Evolutionary conservation across 2,329 filamentous ascomycete species (phyloP), one percentile per base, ranked within the genome.

Genomic region (Cladosporium sphaerospermum): DNA sequence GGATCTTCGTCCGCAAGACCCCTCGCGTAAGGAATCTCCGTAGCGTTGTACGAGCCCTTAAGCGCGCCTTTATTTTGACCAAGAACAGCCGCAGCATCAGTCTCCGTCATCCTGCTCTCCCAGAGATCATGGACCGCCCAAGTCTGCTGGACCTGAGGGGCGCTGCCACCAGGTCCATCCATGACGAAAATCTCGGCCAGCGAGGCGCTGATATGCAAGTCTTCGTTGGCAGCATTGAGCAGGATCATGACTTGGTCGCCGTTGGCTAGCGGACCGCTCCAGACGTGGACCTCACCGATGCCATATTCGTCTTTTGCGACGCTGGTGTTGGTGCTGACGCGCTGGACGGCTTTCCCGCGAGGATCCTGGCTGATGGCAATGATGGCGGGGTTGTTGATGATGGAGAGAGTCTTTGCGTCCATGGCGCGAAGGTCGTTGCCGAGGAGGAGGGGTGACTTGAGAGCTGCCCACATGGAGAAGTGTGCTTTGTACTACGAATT

Each of bases 51-150:
- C 13, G 14, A 33, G 0, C 31, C 47, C 14, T 14, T 9, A 8
- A 36, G 10, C 11, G n/a, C 36, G 11, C 47, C 39, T 14, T 37
- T 13, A 39, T 67, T 67, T 14, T 39, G 13, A 2, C 8, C n/a
- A 2, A 64, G 64, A 8, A 64, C 47, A 1, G 62, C 57, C 5
- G 65, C 64, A 9, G 65, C 64, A 2, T 65, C 71, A 0, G 72
- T 72, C 47, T 72, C 68, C 10, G 80, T 68, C 76, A 82, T 79
- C n/a, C 79, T 68, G 55, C 76, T 74, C 3, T 72, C 77, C 79
- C 79, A 81, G 1, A 82, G 67, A 61, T 82, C 78, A 45, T 74
- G 75, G 5, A 81, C 66, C 56, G 79, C 77, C 77, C 77, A 82
- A 0, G 64, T 67, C 56, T 72, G 63, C 19, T 67, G 61, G 1